Conservation (phyloP, 768 basidiomycete species). For the Leccinum broughii region DNA sequence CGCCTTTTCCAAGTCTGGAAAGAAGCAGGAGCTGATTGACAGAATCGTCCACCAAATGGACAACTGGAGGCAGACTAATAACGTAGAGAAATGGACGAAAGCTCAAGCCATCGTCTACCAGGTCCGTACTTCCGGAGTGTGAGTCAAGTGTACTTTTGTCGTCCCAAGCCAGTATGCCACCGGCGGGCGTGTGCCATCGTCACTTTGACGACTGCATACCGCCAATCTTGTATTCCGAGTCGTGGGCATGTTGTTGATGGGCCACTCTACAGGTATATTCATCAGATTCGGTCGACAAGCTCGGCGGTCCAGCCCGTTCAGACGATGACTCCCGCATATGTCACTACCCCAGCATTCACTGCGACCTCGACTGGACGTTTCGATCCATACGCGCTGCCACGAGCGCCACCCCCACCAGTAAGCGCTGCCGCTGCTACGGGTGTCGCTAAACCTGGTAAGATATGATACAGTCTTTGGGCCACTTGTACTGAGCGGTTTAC, state of each 20-base stretch:
- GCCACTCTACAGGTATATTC: slow-evolving; percentile 27
- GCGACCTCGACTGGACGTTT: slow-evolving; percentile 45
- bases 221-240: slow-evolving; percentile 1
- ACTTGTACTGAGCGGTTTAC: slow-evolving; percentile 16
- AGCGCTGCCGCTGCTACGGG: slow-evolving; percentile 36
- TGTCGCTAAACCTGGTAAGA: slow-evolving; percentile 30
- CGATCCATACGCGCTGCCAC: slow-evolving; percentile 67
- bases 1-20: slow-evolving; percentile 71
- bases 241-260: slow-evolving; percentile 20
- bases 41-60: slow-evolving; percentile 63
- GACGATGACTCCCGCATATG: slow-evolving; percentile 21
- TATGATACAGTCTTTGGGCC: slow-evolving; percentile 14
- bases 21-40: slow-evolving; percentile 87
- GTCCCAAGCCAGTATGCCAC: slow-evolving; percentile 10
- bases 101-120: slow-evolving; percentile 67
- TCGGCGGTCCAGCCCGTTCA: slow-evolving; percentile 28
- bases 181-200: slow-evolving; percentile 11
- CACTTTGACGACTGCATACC: slow-evolving; percentile 6
- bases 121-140: slow-evolving; percentile 67
- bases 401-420: slow-evolving; percentile 41
- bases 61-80: slow-evolving; percentile 54
- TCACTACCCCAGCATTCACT: slow-evolving; percentile 25
- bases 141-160: slow-evolving; percentile 39
- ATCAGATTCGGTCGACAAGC: slow-evolving; percentile 28
- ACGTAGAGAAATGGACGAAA: slow-evolving; percentile 66